Evolutionary conservation across 768 basidiomycete species (phyloP).

Genomic region (Lentinula lateritia): DNA sequence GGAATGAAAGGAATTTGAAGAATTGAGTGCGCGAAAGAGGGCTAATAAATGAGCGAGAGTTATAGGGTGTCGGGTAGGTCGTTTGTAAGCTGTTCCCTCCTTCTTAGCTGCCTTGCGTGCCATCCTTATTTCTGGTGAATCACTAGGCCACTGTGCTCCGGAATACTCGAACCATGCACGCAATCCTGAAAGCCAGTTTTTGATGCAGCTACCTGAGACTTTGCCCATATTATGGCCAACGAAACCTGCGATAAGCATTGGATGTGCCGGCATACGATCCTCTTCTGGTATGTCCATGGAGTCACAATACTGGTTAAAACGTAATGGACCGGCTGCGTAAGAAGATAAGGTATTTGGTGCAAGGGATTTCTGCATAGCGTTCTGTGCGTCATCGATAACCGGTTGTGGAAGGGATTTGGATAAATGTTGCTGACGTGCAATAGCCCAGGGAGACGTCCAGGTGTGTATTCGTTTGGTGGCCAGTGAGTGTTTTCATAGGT

Average conservation of each 20-base stretch:
- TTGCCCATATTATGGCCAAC: slow-evolving; percentile 13
- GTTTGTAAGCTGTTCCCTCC: slow-evolving; percentile 12
- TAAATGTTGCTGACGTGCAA: not conserved
- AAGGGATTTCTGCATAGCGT: not conserved
- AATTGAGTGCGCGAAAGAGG: slow-evolving; percentile 17
- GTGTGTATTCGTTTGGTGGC: too few species aligned
- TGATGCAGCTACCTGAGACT: slow-evolving; percentile 15
- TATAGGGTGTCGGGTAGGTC: slow-evolving; percentile 24
- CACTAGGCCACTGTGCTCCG: slow-evolving; percentile 31
- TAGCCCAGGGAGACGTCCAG: too few species aligned
- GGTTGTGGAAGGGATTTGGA: not conserved
- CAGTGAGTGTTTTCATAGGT: too few species aligned
- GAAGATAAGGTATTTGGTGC: not conserved
- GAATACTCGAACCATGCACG: slow-evolving; percentile 28
- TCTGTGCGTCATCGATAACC: too few species aligned
- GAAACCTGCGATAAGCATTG: slow-evolving; percentile 23
- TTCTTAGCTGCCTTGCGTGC: slow-evolving; percentile 14
- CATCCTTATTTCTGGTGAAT: slow-evolving; percentile 12
- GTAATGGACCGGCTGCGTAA: slow-evolving; percentile 26
- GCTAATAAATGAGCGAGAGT: slow-evolving; percentile 26
- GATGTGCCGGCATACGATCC: slow-evolving; percentile 21
- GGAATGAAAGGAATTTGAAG: slow-evolving; percentile 21
- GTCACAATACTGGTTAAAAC: slow-evolving; percentile 30
- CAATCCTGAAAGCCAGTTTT: slow-evolving; percentile 28
- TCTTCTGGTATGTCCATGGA: slow-evolving; percentile 17